Percentiles rank a stretch among this genome's conserved stretches.
Evolutionary conservation across 1,284 basidiomycete genomes (phyloP).

Genomic region (Gymnopus androsaceus): DNA sequence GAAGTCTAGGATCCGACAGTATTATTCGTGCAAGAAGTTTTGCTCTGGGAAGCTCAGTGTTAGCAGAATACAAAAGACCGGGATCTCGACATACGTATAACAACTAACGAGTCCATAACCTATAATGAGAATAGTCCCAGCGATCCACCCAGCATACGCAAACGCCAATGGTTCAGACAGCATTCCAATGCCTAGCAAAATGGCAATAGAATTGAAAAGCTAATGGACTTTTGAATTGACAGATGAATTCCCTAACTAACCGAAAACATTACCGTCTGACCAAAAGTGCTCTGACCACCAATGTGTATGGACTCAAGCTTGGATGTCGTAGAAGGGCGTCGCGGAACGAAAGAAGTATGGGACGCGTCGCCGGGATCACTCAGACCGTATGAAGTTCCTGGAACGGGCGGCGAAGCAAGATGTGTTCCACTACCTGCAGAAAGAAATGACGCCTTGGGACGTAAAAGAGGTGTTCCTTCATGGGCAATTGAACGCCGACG

Average conservation of each 20-base stretch:
- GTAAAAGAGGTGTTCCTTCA: slow-evolving; percentile 18
- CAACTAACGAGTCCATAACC: slow-evolving; percentile 83
- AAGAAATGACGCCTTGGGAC: slow-evolving; percentile 16
- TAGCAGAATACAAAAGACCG: not conserved
- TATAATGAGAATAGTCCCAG: slow-evolving; percentile 73
- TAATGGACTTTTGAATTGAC: slow-evolving; percentile 29
- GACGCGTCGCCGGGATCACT: slow-evolving; percentile 12
- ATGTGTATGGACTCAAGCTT: slow-evolving; percentile 32
- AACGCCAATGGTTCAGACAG: slow-evolving; percentile 89
- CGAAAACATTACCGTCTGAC: slow-evolving; percentile 70
- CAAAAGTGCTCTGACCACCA: slow-evolving; percentile 72
- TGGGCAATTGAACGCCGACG: not conserved
- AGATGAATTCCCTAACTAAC: not conserved
- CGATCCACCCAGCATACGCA: slow-evolving; percentile 84
- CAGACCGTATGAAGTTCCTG: slow-evolving; percentile 1
- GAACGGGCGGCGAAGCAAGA: not conserved
- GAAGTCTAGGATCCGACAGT: slow-evolving; percentile 64
- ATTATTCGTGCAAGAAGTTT: slow-evolving; percentile 84
- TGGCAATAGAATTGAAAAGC: slow-evolving; percentile 91
- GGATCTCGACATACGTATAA: slow-evolving; percentile 69
- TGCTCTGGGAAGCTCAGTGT: slow-evolving; percentile 50
- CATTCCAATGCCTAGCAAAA: slow-evolving; percentile 87
- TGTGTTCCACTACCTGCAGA: not conserved
- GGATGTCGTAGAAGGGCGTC: slow-evolving; percentile 33
- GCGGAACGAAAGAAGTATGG: slow-evolving; percentile 13